These are phyloP conservation scores for Colletotrichum agaves DNA, from an alignment of 2,329 filamentous ascomycete genomes.

Conservation along the genomic window DNA sequence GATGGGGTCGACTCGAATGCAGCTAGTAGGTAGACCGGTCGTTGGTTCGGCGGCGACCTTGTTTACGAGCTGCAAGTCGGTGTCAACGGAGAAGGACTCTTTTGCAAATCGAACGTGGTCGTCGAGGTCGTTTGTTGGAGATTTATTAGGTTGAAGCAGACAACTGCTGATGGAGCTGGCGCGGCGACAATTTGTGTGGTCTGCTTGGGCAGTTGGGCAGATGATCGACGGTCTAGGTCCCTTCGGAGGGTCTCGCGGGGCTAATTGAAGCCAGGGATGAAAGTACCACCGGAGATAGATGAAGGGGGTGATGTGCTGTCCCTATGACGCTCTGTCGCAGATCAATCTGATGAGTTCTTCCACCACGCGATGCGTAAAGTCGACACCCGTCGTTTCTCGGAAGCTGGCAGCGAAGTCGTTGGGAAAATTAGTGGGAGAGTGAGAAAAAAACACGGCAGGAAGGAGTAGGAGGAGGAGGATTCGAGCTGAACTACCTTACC, in stretches of 20 bases:
- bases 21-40: slow-evolving; percentile 4
- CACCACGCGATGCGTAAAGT: slow-evolving; percentile 14
- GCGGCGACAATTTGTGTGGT: slow-evolving; percentile 10
- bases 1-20: slow-evolving; percentile 11
- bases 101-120: background rate
- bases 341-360: background rate
- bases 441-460: background rate
- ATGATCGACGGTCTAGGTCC: slow-evolving; percentile 32
- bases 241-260: slow-evolving; percentile 33
- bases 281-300: slow-evolving; percentile 27
- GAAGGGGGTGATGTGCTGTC: slow-evolving; percentile 35
- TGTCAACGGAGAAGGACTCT: background rate
- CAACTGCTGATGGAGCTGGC: slow-evolving; percentile 20
- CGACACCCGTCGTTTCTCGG: background rate
- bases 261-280: slow-evolving; percentile 30
- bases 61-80: background rate
- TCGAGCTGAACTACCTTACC: slow-evolving; percentile 9
- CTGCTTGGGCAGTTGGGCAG: slow-evolving; percentile 22
- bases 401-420: background rate
- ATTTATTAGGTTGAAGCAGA: slow-evolving; percentile 2
- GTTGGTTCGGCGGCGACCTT: slow-evolving; percentile 1
- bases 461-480: background rate
- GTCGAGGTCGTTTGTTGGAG: background rate
- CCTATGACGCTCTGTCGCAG: slow-evolving; percentile 30
- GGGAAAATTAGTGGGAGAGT: background rate